Conservation (phyloP, 1,284 basidiomycete genomes). For the Microbotryomycetes sp. region DNA sequence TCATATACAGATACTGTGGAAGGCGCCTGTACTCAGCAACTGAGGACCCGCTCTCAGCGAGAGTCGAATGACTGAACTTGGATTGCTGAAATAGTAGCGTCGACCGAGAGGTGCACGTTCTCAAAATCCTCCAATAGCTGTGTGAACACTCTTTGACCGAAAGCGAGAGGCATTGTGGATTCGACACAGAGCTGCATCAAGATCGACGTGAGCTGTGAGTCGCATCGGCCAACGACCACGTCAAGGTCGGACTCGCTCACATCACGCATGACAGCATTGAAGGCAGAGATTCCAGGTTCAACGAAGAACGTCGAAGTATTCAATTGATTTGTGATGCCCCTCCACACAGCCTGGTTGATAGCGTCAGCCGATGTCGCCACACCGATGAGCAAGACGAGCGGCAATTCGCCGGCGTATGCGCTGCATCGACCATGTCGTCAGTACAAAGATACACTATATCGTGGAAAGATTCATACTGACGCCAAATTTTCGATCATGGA, state of each 20-base stretch:
- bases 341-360: conserved; percentile 8
- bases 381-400: conserved; percentile 26
- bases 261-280: conserved; percentile 24
- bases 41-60: background rate
- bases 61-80: conserved; percentile 8
- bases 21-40: too few relatives aligned
- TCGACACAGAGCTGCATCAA: conserved; percentile 16
- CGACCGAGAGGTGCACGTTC: conserved; percentile 28
- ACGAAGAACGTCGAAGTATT: conserved; percentile 22
- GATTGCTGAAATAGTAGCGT: conserved; percentile 21
- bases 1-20: conserved; percentile 23
- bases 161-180: conserved; percentile 12
- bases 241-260: background rate
- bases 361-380: conserved; percentile 22
- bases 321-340: conserved; percentile 12
- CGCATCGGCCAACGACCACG: background rate
- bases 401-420: conserved; percentile 4
- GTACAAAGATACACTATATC: background rate
- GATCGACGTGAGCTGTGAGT: background rate
- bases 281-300: conserved; percentile 25
- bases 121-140: conserved; percentile 21
- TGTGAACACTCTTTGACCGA: conserved; percentile 7
- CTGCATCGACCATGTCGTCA: conserved; percentile 1
- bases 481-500: conserved; percentile 19
- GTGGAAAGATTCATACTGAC: background rate